A percentile compares a stretch with the other conserved stretches of the same genome.
phyloP scores from a whole-genome alignment of 805 yeast genomes.

The Kuraishia ogatae region DNA sequence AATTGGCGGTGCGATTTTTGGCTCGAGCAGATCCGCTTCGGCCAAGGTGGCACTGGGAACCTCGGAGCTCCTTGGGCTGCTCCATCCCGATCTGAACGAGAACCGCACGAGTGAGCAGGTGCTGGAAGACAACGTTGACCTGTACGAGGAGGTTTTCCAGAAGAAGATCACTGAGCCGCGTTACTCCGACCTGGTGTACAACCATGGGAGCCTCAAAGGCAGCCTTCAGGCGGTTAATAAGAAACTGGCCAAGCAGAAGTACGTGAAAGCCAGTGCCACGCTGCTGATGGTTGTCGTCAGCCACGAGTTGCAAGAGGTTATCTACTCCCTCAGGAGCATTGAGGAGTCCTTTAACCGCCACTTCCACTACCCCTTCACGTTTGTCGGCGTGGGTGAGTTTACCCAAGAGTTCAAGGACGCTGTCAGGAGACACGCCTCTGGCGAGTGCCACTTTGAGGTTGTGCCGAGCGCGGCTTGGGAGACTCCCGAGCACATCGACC shows the following conservation, averaged over 20 bases:
- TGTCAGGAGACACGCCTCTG: conserved; percentile 36
- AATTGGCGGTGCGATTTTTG: neutral
- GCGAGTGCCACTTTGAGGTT: conserved; percentile 41
- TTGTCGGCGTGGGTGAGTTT: conserved; percentile 78
- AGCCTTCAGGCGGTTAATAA: too few relatives aligned
- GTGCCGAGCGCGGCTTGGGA: conserved; percentile 43
- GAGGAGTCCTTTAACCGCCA: conserved; percentile 68
- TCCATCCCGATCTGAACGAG: conserved; percentile 8
- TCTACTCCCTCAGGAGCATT: conserved; percentile 48
- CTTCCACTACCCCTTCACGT: conserved; percentile 88
- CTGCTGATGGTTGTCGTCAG: conserved; percentile 70
- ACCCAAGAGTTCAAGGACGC: conserved; percentile 60
- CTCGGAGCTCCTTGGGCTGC: neutral
- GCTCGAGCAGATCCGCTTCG: neutral
- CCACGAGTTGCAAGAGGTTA: conserved; percentile 45
- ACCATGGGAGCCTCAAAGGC: conserved; percentile 20
- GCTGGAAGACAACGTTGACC: conserved; percentile 24
- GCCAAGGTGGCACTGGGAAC: neutral
- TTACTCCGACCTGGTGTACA: conserved; percentile 21
- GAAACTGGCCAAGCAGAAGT: conserved; percentile 20
- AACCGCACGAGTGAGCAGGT: conserved; percentile 18
- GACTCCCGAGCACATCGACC: conserved; percentile 36
- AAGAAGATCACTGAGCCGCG: conserved; percentile 25
- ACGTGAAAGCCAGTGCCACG: conserved; percentile 59
- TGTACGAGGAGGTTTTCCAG: conserved; percentile 23